A percentile compares a stretch with the other conserved stretches of the same genome.
phyloP scores from a whole-genome alignment of 495 filamentous ascomycete species.

The Poronia punctata region DNA sequence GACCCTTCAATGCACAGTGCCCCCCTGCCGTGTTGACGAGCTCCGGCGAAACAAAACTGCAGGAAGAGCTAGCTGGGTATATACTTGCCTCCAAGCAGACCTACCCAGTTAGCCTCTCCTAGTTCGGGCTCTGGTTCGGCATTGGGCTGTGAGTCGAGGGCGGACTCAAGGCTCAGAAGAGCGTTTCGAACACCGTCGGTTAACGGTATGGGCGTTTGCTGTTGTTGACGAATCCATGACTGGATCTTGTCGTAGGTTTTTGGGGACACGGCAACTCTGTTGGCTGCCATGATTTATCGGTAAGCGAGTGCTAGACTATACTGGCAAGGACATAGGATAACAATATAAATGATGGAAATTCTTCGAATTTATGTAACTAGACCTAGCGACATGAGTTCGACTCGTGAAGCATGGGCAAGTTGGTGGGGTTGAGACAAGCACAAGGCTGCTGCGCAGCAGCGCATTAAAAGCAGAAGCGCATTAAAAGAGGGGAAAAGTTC shows the following conservation, averaged over 20 bases:
- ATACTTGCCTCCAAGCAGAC: slow-evolving; percentile 25
- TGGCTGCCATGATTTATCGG: neutral
- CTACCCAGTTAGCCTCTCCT: slow-evolving; percentile 30
- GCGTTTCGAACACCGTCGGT: slow-evolving; percentile 25
- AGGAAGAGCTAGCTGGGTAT: neutral
- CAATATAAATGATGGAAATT: neutral
- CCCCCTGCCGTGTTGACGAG: neutral
- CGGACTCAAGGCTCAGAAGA: slow-evolving; percentile 23
- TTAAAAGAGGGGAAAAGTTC: no score
- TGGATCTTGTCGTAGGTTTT: slow-evolving; percentile 24
- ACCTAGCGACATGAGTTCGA: no score
- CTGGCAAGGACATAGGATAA: neutral
- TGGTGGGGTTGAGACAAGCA: no score
- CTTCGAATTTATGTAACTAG: no score
- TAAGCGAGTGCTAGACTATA: neutral
- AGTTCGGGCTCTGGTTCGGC: slow-evolving; percentile 18
- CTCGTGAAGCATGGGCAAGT: no score
- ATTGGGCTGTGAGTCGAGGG: slow-evolving; percentile 11
- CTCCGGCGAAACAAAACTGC: neutral
- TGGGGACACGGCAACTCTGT: slow-evolving; percentile 5
- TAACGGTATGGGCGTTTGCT: slow-evolving; percentile 20
- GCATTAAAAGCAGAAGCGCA: no score
- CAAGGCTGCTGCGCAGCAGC: no score
- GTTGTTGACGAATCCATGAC: slow-evolving; percentile 29
- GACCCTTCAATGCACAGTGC: no score